Percentiles rank a stretch among this genome's conserved stretches.
These are phyloP conservation scores for Aspergillus melleus DNA, from an alignment of 2,329 filamentous ascomycete species.

Conservation along the genomic window DNA sequence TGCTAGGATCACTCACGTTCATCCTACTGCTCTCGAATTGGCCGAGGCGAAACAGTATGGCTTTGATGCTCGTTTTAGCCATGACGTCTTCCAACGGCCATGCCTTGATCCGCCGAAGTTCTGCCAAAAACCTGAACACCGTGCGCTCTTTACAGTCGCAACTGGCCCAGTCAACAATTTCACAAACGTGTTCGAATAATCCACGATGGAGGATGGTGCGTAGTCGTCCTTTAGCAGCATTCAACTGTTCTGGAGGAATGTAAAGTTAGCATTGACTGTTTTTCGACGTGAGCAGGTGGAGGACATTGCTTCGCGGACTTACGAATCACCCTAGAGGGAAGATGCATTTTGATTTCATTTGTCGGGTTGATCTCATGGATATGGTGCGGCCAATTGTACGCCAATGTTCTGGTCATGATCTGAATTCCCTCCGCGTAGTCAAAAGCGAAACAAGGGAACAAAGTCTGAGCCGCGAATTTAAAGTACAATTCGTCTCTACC, in stretches of 20 bases:
- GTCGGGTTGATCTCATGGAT: slow-evolving; percentile 9
- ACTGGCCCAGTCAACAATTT: not conserved
- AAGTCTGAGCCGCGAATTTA: not conserved
- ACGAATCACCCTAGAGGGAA: slow-evolving; percentile 3
- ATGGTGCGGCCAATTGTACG: not conserved
- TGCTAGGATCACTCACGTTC: not conserved
- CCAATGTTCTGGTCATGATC: not conserved
- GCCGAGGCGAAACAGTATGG: not conserved
- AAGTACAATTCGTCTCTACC: not conserved
- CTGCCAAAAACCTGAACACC: not conserved
- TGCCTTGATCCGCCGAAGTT: not conserved
- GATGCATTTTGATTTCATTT: not conserved
- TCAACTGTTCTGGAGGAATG: slow-evolving; percentile 2
- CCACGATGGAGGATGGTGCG: slow-evolving; percentile 2
- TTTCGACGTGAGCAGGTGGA: no score
- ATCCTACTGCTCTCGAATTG: not conserved
- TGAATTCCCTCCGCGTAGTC: not conserved
- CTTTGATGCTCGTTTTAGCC: not conserved
- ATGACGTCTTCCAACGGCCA: slow-evolving; percentile 4
- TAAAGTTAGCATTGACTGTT: no score
- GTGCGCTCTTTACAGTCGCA: slow-evolving; percentile 4
- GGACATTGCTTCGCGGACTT: not conserved
- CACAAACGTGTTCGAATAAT: not conserved
- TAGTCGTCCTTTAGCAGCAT: slow-evolving; percentile 6
- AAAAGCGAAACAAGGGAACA: slow-evolving; percentile 6